phyloP scores from a whole-genome alignment of 2,329 filamentous ascomycete species.

The Talaromyces marneffei region DNA sequence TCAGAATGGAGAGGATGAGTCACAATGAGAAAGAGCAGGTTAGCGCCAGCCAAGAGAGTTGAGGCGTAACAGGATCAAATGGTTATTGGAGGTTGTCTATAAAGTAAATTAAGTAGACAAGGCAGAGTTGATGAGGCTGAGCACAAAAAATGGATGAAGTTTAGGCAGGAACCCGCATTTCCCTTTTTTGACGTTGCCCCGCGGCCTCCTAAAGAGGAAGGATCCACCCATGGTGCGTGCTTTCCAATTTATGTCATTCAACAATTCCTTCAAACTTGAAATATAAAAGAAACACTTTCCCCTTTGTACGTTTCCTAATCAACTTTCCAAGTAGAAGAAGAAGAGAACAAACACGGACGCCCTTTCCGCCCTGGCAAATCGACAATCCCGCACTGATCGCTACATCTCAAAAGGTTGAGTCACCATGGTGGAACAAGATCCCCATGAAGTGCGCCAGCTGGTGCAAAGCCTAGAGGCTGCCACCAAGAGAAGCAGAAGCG shows the following conservation, averaged over 20 bases:
- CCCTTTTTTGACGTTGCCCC: slow-evolving; percentile 4
- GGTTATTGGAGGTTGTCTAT: not conserved
- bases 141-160: not conserved
- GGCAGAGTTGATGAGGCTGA: slow-evolving; percentile 1
- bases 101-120: not conserved
- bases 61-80: not conserved
- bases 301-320: not conserved
- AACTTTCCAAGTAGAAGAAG: not conserved
- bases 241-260: slow-evolving; percentile 2
- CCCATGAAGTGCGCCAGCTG: slow-evolving; percentile 60
- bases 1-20: not conserved
- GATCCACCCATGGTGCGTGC: slow-evolving; percentile 3
- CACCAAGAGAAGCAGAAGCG: slow-evolving; percentile 43
- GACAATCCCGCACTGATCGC: not conserved
- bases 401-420: not conserved
- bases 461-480: slow-evolving; percentile 57
- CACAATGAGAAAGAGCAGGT: not conserved
- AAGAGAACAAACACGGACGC: not conserved
- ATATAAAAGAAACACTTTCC: not conserved
- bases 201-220: slow-evolving; percentile 14
- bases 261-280: not conserved
- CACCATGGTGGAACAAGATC: slow-evolving; percentile 62
- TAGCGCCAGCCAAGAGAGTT: not conserved
- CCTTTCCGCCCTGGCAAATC: not conserved
- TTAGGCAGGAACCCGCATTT: slow-evolving; percentile 4